Percentiles rank a stretch among this genome's conserved stretches.
phyloP scores from a whole-genome alignment of 2,329 filamentous ascomycete species.

The Beauveria asiatica region DNA sequence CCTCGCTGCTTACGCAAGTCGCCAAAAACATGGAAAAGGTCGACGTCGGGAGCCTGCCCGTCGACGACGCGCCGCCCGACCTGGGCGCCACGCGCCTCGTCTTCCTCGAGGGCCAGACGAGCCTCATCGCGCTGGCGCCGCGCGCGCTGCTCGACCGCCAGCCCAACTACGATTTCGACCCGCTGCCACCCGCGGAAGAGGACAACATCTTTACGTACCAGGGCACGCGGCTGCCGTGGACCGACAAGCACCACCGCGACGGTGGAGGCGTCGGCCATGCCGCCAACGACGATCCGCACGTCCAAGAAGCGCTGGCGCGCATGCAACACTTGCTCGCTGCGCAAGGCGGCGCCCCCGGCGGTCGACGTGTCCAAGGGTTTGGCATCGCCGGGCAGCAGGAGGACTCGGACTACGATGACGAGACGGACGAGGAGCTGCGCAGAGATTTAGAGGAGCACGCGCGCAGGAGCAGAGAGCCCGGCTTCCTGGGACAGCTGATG shows the following conservation, averaged over 20 bases:
- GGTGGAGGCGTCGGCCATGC: not conserved
- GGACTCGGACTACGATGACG: slow-evolving; percentile 20
- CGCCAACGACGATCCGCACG: not conserved
- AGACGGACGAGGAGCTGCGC: slow-evolving; percentile 24
- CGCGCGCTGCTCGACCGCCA: slow-evolving; percentile 52
- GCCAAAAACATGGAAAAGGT: slow-evolving; percentile 44
- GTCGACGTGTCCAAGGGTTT: not conserved
- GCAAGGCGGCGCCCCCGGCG: slow-evolving; percentile 11
- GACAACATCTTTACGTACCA: slow-evolving; percentile 43
- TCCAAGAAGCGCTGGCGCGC: slow-evolving; percentile 19
- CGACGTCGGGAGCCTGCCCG: slow-evolving; percentile 29
- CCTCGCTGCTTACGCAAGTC: slow-evolving; percentile 59
- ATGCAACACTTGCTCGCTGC: slow-evolving; percentile 22
- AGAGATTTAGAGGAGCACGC: slow-evolving; percentile 23
- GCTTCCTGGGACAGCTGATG: slow-evolving; percentile 20
- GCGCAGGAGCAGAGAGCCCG: slow-evolving; percentile 18
- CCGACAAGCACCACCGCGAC: slow-evolving; percentile 15
- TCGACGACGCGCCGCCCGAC: slow-evolving; percentile 30
- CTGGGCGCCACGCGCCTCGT: slow-evolving; percentile 62
- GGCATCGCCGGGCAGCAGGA: slow-evolving; percentile 10
- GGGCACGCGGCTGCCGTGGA: slow-evolving; percentile 36
- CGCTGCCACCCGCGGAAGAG: slow-evolving; percentile 59
- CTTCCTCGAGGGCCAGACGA: slow-evolving; percentile 66
- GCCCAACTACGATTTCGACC: slow-evolving; percentile 71
- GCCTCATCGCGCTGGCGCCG: slow-evolving; percentile 63